Percentiles rank a stretch among this genome's conserved stretches.
Evolutionary conservation across 352 stramenopile species (phyloP).

Genomic region (Globisporangium heterothallicum): DNA sequence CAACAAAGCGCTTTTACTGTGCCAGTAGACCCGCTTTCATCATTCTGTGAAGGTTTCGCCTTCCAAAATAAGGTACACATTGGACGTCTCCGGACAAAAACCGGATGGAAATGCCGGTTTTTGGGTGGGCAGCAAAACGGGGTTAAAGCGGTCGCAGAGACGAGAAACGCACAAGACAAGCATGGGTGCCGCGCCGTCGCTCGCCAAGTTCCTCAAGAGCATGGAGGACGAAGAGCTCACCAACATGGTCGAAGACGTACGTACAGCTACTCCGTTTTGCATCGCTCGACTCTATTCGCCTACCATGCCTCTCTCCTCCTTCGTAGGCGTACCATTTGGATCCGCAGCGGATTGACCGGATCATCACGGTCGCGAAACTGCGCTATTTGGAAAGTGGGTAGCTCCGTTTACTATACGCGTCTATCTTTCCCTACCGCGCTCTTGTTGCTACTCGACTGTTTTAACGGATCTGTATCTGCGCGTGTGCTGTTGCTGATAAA

Average conservation of each 20-base stretch:
- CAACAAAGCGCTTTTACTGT: too few species aligned
- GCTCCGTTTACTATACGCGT: not conserved
- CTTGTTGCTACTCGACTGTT: too few species aligned
- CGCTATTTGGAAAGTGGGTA: constrained; percentile 30
- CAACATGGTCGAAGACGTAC: constrained; percentile 36
- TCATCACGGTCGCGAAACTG: constrained; percentile 39
- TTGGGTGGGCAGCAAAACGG: not conserved
- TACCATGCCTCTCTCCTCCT: not conserved
- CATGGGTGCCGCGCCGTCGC: constrained; percentile 42
- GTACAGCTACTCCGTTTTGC: not conserved
- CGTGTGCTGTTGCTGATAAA: not conserved
- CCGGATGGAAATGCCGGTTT: not conserved
- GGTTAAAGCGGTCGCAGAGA: not conserved
- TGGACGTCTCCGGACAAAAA: too few species aligned
- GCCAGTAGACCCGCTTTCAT: too few species aligned
- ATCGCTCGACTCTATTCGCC: not conserved
- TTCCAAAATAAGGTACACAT: too few species aligned
- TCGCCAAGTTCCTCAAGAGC: constrained; percentile 47
- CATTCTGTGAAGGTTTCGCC: too few species aligned
- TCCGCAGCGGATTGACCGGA: constrained; percentile 39
- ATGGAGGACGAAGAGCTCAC: constrained; percentile 61
- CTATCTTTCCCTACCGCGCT: not conserved
- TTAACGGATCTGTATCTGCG: not conserved
- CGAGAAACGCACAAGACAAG: too few species aligned
- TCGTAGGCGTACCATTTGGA: constrained; percentile 46